Evolutionary conservation across 345 rosid species (phyloP), one percentile per base, ranked within the genome.

Genomic region (Nasturtium officinale): DNA sequence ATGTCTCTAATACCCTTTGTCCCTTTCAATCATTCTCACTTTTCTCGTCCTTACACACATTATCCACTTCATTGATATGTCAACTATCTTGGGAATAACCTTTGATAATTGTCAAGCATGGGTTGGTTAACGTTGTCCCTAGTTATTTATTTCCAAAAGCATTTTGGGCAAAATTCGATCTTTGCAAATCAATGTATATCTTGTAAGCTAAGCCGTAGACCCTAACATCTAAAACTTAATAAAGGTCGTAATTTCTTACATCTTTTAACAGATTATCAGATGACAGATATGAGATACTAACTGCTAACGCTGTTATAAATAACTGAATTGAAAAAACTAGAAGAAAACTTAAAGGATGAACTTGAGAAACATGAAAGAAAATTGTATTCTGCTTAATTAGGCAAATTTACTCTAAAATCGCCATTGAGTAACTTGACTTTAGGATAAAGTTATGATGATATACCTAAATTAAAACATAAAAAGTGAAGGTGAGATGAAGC

Each of bases 41-140:
- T 30, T 69, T 87, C 92, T 84, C 90, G 79, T 83, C 93, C 93
- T 82, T 86, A 80, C 91, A 65, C 72, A 16, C 76, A 90, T 89
- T 84, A 89, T 86, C 88, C 80, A 51, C 69, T 68, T 38, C 77
- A 32, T 59, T 58, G 61, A 37, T 21, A 30, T 69, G 61, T 60
- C 64, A 58, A 69, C 65, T 43, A 46, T 38, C 32, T 7, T 13
- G 74, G 74, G 58, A 81, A 77, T 75, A 58, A 61, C 33, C 71
- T 40, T 10, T 9, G n/a, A 54, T 37, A 54, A 1, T 42, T 72
- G 28, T 72, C 28, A 28, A 73, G 13, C 64, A 21, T 55, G 9
- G 48, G 17, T 55, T 64, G 69, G 63, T 13, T 42, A 13, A 42
- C 6, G 3, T 43, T n/a, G 18, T 43, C 47, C 17, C 18, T 15